Percentiles rank a stretch among this genome's conserved stretches.
Evolutionary conservation across 306 rosid species (phyloP).

Genomic region (Geum urbanum): DNA sequence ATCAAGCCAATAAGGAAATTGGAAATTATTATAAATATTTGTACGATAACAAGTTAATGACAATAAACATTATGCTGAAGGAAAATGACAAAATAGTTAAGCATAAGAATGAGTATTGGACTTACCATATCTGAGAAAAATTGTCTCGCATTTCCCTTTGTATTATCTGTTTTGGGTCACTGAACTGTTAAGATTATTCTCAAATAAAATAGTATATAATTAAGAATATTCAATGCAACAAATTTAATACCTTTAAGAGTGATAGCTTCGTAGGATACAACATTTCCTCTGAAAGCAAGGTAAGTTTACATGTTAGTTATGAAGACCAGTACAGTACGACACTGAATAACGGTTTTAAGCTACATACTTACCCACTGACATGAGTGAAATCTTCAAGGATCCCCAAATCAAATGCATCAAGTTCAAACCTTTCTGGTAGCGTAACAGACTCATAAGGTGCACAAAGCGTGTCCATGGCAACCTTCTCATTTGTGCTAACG

Average conservation of each 20-base stretch:
- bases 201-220: slow-evolving; percentile 18
- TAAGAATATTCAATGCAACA: neutral
- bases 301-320: slow-evolving; percentile 20
- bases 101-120: slow-evolving; percentile 13
- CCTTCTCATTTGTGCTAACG: slow-evolving; percentile 28
- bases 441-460: slow-evolving; percentile 43
- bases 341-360: slow-evolving; percentile 16
- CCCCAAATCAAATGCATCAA: slow-evolving; percentile 75
- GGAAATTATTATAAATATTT: neutral
- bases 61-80: neutral
- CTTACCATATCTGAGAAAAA: slow-evolving; percentile 52
- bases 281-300: slow-evolving; percentile 45
- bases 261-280: slow-evolving; percentile 52
- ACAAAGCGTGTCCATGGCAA: slow-evolving; percentile 29
- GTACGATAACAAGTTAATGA: neutral
- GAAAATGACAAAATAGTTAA: neutral
- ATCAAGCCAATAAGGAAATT: slow-evolving; percentile 4
- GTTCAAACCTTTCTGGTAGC: slow-evolving; percentile 62
- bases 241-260: slow-evolving; percentile 68
- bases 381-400: slow-evolving; percentile 50
- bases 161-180: slow-evolving; percentile 54
- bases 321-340: slow-evolving; percentile 9
- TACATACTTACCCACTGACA: slow-evolving; percentile 41
- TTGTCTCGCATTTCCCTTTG: slow-evolving; percentile 29
- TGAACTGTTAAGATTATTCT: slow-evolving; percentile 22